phyloP scores from a whole-genome alignment of 148 eudicot genomes.

The Camellia sinensis region DNA sequence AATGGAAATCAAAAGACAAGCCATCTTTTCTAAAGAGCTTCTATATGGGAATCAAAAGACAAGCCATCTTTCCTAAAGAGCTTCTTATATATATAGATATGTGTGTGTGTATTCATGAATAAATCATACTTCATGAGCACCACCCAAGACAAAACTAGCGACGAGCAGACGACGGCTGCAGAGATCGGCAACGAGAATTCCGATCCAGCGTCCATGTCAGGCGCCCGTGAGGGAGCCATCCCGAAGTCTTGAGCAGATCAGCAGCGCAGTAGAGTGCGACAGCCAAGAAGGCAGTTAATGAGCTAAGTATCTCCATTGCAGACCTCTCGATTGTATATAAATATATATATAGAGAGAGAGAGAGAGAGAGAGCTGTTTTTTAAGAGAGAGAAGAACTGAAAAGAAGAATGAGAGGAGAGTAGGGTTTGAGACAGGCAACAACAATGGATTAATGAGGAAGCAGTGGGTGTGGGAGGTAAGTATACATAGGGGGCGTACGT shows the following conservation, averaged over 20 bases:
- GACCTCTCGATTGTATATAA: not conserved
- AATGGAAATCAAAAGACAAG: too few relatives aligned
- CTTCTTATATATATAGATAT: not conserved
- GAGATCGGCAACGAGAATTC: conserved; percentile 23
- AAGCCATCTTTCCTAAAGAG: too few relatives aligned
- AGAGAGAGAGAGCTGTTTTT: too few relatives aligned
- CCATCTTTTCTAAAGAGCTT: too few relatives aligned
- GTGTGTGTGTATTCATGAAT: not conserved
- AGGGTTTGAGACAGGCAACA: too few relatives aligned
- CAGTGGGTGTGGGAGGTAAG: too few relatives aligned
- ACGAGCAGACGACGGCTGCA: conserved; percentile 16
- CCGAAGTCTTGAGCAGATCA: conserved; percentile 16
- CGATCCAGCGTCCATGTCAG: not conserved
- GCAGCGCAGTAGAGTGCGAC: conserved; percentile 11
- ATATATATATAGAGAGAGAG: too few relatives aligned
- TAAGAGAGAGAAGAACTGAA: too few relatives aligned
- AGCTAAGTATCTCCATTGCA: not conserved
- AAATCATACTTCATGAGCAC: conserved; percentile 19
- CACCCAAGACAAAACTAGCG: conserved; percentile 23
- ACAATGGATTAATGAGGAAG: too few relatives aligned
- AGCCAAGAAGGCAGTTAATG: not conserved
- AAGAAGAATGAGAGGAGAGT: too few relatives aligned
- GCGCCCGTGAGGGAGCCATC: conserved; percentile 7
- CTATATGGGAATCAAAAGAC: too few relatives aligned
- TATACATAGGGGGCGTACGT: too few relatives aligned